Evolutionary conservation across 2,329 filamentous ascomycete genomes (phyloP), one percentile per base, ranked within the genome.

Genomic region (Aureobasidium uvarum): DNA sequence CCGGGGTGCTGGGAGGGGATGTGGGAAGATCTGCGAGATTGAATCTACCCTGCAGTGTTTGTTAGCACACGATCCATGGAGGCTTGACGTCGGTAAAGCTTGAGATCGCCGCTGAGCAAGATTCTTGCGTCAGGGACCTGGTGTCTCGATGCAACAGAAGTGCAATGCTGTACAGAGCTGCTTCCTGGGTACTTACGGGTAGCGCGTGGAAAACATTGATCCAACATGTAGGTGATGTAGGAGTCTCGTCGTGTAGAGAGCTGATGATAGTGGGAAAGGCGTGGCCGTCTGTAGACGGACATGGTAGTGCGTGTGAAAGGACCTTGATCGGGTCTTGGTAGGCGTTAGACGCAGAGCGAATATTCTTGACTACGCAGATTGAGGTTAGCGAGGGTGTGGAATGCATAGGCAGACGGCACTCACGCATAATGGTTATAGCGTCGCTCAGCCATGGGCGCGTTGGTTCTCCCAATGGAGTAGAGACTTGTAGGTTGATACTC

Each of bases 171-270:
- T 5, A 31, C 31, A n/a, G 18, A 23, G 31, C 43, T 23, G 43
- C 43, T 11, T 20, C 28, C 5, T 11, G 4, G 5, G 18, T 36
- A 62, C 58, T 50, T 41, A 62, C 58, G 25, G 85, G 85, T 1
- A 87, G 83, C 0, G 85, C 86, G 71, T 88, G 85, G 63, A 85
- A 86, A 58, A 88, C 82, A 66, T 86, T 86, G 74, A 88, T 86
- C 77, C 85, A 88, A 2, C 81, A 81, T 0, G 81, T 84, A 16
- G 81, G 79, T 56, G 78, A 80, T 3, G 78, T 73, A 28, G 81
- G 78, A 14, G 83, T 80, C 25, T 79, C 78, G 43, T 80, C 77
- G 71, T 86, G 84, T 1, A 88, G 80, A 4, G 80, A 78, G 65
- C 81, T 78, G 64, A 88, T 82, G 36, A 88, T 77, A 20, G 78